phyloP scores from a whole-genome alignment of 139 green algal species.

The Yamagishiella unicocca region DNA sequence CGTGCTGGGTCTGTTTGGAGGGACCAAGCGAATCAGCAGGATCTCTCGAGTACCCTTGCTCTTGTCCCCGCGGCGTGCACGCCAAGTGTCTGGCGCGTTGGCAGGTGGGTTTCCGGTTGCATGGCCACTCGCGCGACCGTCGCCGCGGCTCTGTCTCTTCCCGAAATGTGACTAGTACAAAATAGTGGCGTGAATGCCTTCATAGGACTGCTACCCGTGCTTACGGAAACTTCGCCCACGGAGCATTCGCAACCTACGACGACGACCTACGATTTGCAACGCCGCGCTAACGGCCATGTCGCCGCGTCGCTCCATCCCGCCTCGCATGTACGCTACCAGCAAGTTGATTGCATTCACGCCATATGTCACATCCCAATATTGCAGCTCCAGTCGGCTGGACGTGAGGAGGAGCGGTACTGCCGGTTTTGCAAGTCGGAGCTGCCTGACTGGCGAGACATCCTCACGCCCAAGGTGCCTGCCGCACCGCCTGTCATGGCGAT shows the following conservation, averaged over 20 bases:
- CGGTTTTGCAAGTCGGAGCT: slow-evolving; percentile 61
- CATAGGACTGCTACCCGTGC: too few relatives aligned
- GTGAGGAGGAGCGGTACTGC: slow-evolving; percentile 59
- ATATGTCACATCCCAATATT: too few relatives aligned
- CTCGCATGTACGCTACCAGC: too few relatives aligned
- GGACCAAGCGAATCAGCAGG: neutral
- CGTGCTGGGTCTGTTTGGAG: slow-evolving; percentile 39
- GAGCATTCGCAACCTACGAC: too few relatives aligned
- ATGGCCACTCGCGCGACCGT: neutral
- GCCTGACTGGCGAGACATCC: slow-evolving; percentile 60
- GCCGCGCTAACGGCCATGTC: too few relatives aligned
- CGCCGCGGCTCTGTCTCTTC: too few relatives aligned
- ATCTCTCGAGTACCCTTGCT: slow-evolving; percentile 41
- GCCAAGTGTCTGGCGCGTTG: slow-evolving; percentile 54
- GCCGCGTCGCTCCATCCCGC: too few relatives aligned
- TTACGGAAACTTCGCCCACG: too few relatives aligned
- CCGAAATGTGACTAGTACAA: too few relatives aligned
- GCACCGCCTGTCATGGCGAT: slow-evolving; percentile 38
- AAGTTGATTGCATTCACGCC: too few relatives aligned
- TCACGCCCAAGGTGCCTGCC: slow-evolving; percentile 51
- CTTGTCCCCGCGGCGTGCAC: slow-evolving; percentile 59
- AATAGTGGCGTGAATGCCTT: too few relatives aligned
- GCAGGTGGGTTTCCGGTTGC: slow-evolving; percentile 36
- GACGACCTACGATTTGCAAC: too few relatives aligned
- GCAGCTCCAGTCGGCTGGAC: slow-evolving; percentile 30